Conservation (phyloP, 2,329 filamentous ascomycete species). For the Thermomyces lanuginosus region DNA sequence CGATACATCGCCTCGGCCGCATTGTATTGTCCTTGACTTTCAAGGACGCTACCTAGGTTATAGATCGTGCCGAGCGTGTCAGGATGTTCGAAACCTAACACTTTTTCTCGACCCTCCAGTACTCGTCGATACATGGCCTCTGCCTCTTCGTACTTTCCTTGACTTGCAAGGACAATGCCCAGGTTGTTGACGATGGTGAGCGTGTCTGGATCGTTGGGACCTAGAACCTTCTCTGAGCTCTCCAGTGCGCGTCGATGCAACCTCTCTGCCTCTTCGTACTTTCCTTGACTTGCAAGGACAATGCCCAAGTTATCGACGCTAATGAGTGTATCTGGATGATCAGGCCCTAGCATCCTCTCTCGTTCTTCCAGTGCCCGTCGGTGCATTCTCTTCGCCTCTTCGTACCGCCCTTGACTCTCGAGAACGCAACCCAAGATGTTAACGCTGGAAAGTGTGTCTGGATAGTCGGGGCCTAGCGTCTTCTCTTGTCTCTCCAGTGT, state of each 20-base stretch:
- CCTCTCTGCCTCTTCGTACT: conserved; percentile 1
- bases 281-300: background rate
- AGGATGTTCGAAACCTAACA: conserved; percentile 1
- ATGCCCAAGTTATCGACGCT: conserved; percentile 1
- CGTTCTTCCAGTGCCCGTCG: background rate
- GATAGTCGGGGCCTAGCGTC: background rate
- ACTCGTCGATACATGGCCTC: conserved; percentile 3
- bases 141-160: background rate
- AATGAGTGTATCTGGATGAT: conserved; percentile 1
- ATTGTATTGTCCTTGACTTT: background rate
- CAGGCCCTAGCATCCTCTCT: conserved; percentile 1
- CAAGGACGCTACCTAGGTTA: background rate
- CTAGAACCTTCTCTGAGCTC: background rate
- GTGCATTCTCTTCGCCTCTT: background rate
- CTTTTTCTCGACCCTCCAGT: background rate
- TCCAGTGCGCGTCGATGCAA: conserved; percentile 1
- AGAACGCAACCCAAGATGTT: background rate
- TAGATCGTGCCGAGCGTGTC: background rate
- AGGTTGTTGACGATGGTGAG: conserved; percentile 1
- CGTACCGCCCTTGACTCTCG: background rate
- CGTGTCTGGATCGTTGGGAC: conserved; percentile 1
- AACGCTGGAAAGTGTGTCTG: background rate
- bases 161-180: background rate
- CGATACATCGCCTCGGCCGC: conserved; percentile 2
- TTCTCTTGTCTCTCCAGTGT: background rate